Evolutionary conservation across 306 rosid genomes (phyloP).

Genomic region (Prunus kanzakura): DNA sequence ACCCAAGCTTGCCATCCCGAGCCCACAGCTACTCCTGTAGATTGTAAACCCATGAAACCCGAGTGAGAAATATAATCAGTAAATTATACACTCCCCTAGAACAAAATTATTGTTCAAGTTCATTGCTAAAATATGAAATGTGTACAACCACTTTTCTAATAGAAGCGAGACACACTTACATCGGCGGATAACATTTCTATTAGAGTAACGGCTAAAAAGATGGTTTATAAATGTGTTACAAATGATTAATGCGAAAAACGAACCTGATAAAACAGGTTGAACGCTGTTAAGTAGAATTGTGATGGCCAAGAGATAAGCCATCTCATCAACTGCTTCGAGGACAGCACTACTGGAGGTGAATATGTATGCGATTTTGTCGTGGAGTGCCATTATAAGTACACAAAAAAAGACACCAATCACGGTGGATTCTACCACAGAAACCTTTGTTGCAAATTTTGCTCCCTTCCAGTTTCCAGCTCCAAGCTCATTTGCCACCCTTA

Average conservation of each 20-base stretch:
- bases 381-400: constrained; percentile 34
- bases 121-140: background rate
- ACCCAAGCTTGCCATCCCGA: constrained; percentile 33
- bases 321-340: constrained; percentile 37
- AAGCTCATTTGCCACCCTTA: constrained; percentile 68
- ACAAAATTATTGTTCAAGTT: background rate
- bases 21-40: constrained; percentile 29
- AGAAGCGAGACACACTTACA: background rate
- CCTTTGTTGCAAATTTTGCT: constrained; percentile 59
- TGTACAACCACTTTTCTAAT: background rate
- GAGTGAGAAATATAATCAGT: background rate
- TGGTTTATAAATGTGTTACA: background rate
- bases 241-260: background rate
- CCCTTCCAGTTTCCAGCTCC: constrained; percentile 69
- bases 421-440: constrained; percentile 44
- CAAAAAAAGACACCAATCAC: constrained; percentile 47
- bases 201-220: background rate
- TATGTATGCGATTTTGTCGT: constrained; percentile 37
- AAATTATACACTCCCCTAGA: background rate
- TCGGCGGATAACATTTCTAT: too few relatives aligned
- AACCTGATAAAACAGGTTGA: constrained; percentile 69
- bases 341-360: constrained; percentile 53
- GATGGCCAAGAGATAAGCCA: constrained; percentile 47
- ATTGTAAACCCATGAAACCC: background rate
- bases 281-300: constrained; percentile 67